These are phyloP conservation scores for Pythium sukuiense DNA, from an alignment of 352 stramenopile genomes.

Conservation along the genomic window DNA sequence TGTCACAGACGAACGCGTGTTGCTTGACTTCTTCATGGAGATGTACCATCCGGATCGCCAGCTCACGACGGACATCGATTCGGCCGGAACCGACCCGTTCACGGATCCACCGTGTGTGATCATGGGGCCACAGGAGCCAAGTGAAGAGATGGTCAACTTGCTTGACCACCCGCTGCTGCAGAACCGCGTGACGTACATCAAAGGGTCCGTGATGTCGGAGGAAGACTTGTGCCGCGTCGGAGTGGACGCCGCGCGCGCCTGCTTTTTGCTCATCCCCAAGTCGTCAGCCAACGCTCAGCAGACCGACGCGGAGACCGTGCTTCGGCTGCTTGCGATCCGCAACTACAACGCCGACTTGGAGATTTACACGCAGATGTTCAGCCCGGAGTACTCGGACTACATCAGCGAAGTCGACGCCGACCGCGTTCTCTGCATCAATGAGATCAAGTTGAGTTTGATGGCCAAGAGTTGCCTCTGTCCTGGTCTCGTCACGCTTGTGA, in stretches of 20 bases:
- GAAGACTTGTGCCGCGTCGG: constrained; percentile 66
- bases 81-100: constrained; percentile 29
- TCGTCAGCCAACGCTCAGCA: constrained; percentile 36
- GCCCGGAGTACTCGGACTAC: constrained; percentile 52
- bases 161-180: constrained; percentile 61
- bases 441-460: constrained; percentile 65
- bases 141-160: constrained; percentile 50
- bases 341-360: constrained; percentile 61
- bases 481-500: constrained; percentile 57
- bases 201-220: constrained; percentile 63
- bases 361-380: constrained; percentile 63
- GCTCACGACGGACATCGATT: constrained; percentile 7
- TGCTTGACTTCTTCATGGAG: constrained; percentile 65
- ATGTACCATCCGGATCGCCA: constrained; percentile 63
- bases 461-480: constrained; percentile 66
- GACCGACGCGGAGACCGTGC: constrained; percentile 54
- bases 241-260: constrained; percentile 48
- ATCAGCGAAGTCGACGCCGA: constrained; percentile 57
- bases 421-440: constrained; percentile 57
- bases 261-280: constrained; percentile 60
- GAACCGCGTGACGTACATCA: constrained; percentile 63
- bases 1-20: constrained; percentile 43
- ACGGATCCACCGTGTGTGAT: constrained; percentile 54
- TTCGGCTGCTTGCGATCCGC: constrained; percentile 58
- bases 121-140: constrained; percentile 51